Conservation (phyloP, 768 basidiomycete species). For the Trametes villosa region DNA sequence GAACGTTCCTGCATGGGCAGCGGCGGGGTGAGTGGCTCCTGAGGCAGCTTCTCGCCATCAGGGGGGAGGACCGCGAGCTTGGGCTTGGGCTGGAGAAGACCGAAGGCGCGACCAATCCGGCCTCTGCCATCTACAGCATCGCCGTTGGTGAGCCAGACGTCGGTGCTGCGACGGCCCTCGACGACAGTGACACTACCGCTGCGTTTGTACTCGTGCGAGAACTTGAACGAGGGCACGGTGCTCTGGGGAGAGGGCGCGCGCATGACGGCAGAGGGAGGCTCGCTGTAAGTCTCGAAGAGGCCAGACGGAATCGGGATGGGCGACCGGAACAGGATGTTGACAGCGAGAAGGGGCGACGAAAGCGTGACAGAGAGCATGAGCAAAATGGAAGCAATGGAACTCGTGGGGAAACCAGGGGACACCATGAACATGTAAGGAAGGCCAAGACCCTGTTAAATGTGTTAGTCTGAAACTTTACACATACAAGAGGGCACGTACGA, state of each 20-base stretch:
- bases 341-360: slow-evolving; percentile 67
- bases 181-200: slow-evolving; percentile 67
- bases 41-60: slow-evolving; percentile 48
- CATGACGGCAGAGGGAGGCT: slow-evolving; percentile 46
- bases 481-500: slow-evolving; percentile 51
- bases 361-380: slow-evolving; percentile 67
- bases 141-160: slow-evolving; percentile 76
- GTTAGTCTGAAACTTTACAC: background rate
- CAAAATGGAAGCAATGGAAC: slow-evolving; percentile 49
- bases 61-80: slow-evolving; percentile 70
- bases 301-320: slow-evolving; percentile 70
- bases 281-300: slow-evolving; percentile 57
- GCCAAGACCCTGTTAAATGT: slow-evolving; percentile 51
- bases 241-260: slow-evolving; percentile 50
- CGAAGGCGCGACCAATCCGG: slow-evolving; percentile 62
- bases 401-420: slow-evolving; percentile 44
- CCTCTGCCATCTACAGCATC: slow-evolving; percentile 70
- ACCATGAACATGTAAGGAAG: slow-evolving; percentile 61
- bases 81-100: slow-evolving; percentile 65
- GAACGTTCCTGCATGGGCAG: slow-evolving; percentile 61
- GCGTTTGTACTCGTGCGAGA: slow-evolving; percentile 63
- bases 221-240: slow-evolving; percentile 44
- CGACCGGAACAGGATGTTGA: slow-evolving; percentile 62
- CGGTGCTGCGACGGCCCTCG: slow-evolving; percentile 71
- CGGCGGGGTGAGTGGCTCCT: slow-evolving; percentile 54